Evolutionary conservation across 2,329 filamentous ascomycete species (phyloP), one percentile per base, ranked within the genome.

Genomic region (Xylaria hypoxylon): DNA sequence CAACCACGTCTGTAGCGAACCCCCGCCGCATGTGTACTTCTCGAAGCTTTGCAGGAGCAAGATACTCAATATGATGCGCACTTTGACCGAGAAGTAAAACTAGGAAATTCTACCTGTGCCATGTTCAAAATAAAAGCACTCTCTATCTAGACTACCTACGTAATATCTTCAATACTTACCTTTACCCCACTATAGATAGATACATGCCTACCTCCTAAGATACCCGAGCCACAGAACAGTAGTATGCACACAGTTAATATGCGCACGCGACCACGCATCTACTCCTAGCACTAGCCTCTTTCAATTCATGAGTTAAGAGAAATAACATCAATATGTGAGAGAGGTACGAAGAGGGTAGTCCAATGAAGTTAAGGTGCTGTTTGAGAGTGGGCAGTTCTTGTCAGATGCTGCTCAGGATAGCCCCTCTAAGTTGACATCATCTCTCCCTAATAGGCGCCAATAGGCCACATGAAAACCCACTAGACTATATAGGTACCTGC

Each of bases 381-480:
- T 5, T 17, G n/a, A 56, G 5, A 33, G 11, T 17, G 38, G 22
- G 15, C 50, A 33, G 10, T 40, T 22, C 51, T 38, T 38, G 35
- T 4, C 13, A 38, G 35, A 38, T 38, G 35, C 35, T 38, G 35
- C 13, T 15, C 10, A 38, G 35, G 38, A 48, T 2, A 57, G 38
- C 62, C 57, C 51, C 62, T 63, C 64, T n/a, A n/a, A n/a, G n/a
- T 67, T 67, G 64, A 67, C 64, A 67, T 67, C 64, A 67, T 67
- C 22, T 33, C 38, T 51, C 57, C n/a, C 26, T 57, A 57, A 60
- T 56, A 44, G 51, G 38, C 57, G 15, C 26, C 51, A 57, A 60
- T 56, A 44, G 51, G 38, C 31, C 26, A 31, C 22, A n/a, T 31
- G 19, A 31, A 45, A 56, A 5, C 53, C 52, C 53, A 15, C 24